Percentiles rank a stretch among this genome's conserved stretches.
Evolutionary conservation across 2,329 filamentous ascomycete species (phyloP).

Genomic region (Esteya vermicola): DNA sequence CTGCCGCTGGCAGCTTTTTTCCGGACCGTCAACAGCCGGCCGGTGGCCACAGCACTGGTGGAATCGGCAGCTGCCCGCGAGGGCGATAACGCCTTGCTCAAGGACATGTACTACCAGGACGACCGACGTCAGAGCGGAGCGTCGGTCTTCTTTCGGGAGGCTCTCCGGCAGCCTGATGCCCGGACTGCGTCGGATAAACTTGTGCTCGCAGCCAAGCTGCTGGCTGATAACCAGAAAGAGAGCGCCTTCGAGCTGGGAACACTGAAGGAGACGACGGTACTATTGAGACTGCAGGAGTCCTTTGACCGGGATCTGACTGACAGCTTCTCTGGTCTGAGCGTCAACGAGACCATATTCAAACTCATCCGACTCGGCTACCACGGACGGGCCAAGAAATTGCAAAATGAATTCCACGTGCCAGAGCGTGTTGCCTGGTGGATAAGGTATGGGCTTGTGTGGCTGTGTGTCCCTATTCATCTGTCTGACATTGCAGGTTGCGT

Average conservation of each 20-base stretch:
- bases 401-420: constrained; percentile 82
- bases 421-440: constrained; percentile 88
- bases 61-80: constrained; percentile 63
- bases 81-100: constrained; percentile 65
- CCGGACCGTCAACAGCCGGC: constrained; percentile 72
- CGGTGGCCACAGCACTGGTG: constrained; percentile 76
- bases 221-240: constrained; percentile 69
- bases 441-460: constrained; percentile 23
- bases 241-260: constrained; percentile 57
- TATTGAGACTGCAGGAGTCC: constrained; percentile 74
- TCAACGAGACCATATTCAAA: constrained; percentile 87
- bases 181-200: constrained; percentile 71
- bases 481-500: constrained; percentile 42
- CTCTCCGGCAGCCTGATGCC: constrained; percentile 56
- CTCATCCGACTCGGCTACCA: constrained; percentile 70
- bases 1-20: constrained; percentile 86
- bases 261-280: constrained; percentile 63
- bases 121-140: constrained; percentile 81
- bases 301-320: constrained; percentile 73
- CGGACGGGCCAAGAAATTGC: constrained; percentile 74
- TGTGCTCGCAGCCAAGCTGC: constrained; percentile 67
- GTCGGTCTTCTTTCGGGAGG: constrained; percentile 74
- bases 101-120: constrained; percentile 95
- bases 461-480: background rate
- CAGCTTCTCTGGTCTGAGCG: constrained; percentile 65